Percentiles rank a stretch among this genome's conserved stretches.
phyloP scores from a whole-genome alignment of 495 filamentous ascomycete genomes.

The Neurospora sp. region DNA sequence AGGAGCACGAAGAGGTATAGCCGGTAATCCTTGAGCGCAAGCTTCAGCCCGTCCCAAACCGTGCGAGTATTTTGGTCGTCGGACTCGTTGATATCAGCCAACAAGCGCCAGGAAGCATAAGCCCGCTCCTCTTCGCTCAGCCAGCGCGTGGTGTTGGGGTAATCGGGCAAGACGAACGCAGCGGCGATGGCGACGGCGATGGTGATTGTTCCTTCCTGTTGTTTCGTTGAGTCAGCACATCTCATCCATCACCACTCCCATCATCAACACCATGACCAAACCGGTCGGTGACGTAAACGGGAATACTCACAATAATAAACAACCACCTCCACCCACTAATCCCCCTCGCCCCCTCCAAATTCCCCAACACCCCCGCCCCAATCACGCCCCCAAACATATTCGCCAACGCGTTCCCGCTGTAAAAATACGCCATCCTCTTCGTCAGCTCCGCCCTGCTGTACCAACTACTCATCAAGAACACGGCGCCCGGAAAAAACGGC shows the following conservation, averaged over 20 bases:
- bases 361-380: constrained; percentile 39
- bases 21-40: constrained; percentile 30
- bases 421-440: constrained; percentile 46
- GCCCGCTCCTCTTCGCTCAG: constrained; percentile 29
- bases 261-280: too few species aligned
- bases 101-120: constrained; percentile 30
- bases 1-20: constrained; percentile 38
- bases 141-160: constrained; percentile 34
- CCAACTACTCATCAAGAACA: constrained; percentile 43
- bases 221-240: background rate
- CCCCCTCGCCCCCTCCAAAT: constrained; percentile 27
- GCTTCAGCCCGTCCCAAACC: constrained; percentile 27
- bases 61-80: constrained; percentile 18
- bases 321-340: constrained; percentile 31
- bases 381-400: constrained; percentile 51
- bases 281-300: too few species aligned
- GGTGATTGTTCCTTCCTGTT: constrained; percentile 30
- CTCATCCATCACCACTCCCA: background rate
- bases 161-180: constrained; percentile 32
- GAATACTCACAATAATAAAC: constrained; percentile 15
- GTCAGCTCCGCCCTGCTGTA: constrained; percentile 40
- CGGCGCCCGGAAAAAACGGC: constrained; percentile 39
- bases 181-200: constrained; percentile 27
- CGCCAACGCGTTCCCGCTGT: constrained; percentile 44
- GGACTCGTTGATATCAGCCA: constrained; percentile 29